Evolutionary conservation across 2,329 filamentous ascomycete genomes (phyloP), one percentile per base, ranked within the genome.

Genomic region (Penicillium sp.): DNA sequence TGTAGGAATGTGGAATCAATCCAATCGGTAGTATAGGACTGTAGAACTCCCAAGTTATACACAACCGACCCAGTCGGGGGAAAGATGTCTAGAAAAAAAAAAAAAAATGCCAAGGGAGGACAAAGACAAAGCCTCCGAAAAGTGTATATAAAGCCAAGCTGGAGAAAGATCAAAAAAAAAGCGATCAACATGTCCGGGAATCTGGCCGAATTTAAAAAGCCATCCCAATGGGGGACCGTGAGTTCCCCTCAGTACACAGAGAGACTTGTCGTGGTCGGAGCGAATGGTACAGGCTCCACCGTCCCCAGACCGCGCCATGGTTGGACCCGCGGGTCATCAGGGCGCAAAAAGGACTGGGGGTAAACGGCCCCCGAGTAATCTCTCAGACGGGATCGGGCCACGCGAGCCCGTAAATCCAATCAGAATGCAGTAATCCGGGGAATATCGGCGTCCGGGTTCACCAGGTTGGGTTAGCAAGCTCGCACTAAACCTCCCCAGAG

Each of bases 391-490:
- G 19, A 44, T 35, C 33, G 51, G 56, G 48, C 59, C 55, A 62
- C 55, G 57, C 60, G 57, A 62, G 51, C 14, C 29, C 37, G 49
- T 52, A 26, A 10, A 46, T 37, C 50, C 50, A 53, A 53, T 53
- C 50, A 53, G 29, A 44, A 46, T 27, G 4, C 11, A 27, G 50
- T 44, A 53, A 35, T 9, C 41, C 49, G 48, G 48, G 22, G 48
- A 26, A 22, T 14, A 50, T 37, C 39, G 39, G 44, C 27, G 26
- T 48, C 52, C 61, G 61, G 61, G 49, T 59, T 63, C 61, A 44
- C 61, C 59, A 60, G 39, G 55, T 55, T 43, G 35, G 56, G 59
- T 62, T 63, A 63, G 61, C 47, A 43, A 21, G 37, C 5, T 35
- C 35, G 9, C 35, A 39, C 35, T 39, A 39, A 39, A 37, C 19